phyloP scores from a whole-genome alignment of 176 grass and related monocot genomes.

The Puya raimondii region DNA sequence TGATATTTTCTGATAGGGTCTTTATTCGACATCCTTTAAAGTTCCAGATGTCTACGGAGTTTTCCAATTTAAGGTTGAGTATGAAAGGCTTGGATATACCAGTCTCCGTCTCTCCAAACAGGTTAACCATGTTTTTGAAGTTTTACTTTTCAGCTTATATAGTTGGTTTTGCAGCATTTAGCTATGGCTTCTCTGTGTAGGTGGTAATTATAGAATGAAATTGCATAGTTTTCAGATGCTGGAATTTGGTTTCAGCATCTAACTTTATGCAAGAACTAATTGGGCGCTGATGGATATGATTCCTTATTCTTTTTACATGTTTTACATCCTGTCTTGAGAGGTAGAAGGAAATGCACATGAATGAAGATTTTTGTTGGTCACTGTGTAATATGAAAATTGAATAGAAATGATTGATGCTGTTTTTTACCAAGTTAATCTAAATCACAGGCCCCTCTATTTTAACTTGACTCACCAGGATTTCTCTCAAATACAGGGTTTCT shows the following conservation, averaged over 20 bases:
- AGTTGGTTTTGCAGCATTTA: neutral
- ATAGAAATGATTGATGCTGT: neutral
- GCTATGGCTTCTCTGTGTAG: neutral
- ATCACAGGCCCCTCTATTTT: neutral
- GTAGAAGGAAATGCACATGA: too few relatives aligned
- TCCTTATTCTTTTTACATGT: too few relatives aligned
- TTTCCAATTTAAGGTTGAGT: constrained; percentile 97
- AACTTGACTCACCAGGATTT: neutral
- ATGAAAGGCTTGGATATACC: constrained; percentile 88
- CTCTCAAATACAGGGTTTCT: neutral
- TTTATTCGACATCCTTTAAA: constrained; percentile 85
- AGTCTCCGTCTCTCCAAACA: constrained; percentile 86
- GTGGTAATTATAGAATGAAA: neutral
- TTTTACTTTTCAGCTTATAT: constrained; percentile 1
- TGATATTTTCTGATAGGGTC: constrained; percentile 32
- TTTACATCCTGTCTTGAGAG: too few relatives aligned
- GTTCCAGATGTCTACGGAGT: constrained; percentile 99
- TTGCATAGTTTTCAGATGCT: neutral
- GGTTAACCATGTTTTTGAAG: constrained; percentile 31
- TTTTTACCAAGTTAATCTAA: neutral
- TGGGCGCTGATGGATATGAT: too few relatives aligned
- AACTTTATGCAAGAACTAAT: neutral
- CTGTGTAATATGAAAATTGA: neutral
- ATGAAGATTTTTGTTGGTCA: neutral
- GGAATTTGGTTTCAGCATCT: neutral